Evolutionary conservation across 2,329 filamentous ascomycete species (phyloP).

Genomic region (Arthrinium puccinioides): DNA sequence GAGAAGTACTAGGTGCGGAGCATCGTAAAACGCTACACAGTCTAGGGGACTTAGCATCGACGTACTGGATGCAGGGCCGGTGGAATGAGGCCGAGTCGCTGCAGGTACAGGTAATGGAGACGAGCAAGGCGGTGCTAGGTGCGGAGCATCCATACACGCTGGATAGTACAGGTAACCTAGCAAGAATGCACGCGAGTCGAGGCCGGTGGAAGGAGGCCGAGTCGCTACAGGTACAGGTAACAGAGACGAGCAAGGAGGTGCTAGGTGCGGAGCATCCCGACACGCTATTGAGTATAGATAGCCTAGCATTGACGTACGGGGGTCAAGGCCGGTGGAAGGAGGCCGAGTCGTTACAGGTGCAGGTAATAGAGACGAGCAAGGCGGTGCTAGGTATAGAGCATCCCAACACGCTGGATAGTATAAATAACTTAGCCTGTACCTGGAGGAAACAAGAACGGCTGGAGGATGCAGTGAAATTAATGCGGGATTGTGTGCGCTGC

Average conservation of each 20-base stretch:
- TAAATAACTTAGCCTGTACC: constrained; percentile 1
- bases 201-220: constrained; percentile 6
- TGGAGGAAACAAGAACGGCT: not conserved
- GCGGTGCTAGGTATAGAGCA: constrained; percentile 10
- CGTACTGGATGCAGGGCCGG: not conserved
- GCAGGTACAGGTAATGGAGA: not conserved
- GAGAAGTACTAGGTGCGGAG: not conserved
- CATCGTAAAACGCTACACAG: not conserved
- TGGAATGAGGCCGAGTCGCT: not conserved
- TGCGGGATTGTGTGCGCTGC: not conserved
- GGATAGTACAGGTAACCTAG: not conserved
- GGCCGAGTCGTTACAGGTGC: constrained; percentile 3
- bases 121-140: not conserved
- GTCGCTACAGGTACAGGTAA: not conserved
- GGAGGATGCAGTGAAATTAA: not conserved
- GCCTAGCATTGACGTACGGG: constrained; percentile 1
- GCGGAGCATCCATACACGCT: not conserved
- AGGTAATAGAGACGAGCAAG: constrained; percentile 8
- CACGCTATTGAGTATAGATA: not conserved
- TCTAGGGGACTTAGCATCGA: not conserved
- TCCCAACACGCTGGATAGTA: constrained; percentile 6
- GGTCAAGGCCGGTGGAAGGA: constrained; percentile 7
- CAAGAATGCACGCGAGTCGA: not conserved
- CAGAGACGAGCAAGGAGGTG: not conserved
- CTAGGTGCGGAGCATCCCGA: not conserved